A percentile compares a stretch with the other conserved stretches of the same genome.
phyloP scores from a whole-genome alignment of 2,329 filamentous ascomycete genomes.

The Cryphonectria japonica region DNA sequence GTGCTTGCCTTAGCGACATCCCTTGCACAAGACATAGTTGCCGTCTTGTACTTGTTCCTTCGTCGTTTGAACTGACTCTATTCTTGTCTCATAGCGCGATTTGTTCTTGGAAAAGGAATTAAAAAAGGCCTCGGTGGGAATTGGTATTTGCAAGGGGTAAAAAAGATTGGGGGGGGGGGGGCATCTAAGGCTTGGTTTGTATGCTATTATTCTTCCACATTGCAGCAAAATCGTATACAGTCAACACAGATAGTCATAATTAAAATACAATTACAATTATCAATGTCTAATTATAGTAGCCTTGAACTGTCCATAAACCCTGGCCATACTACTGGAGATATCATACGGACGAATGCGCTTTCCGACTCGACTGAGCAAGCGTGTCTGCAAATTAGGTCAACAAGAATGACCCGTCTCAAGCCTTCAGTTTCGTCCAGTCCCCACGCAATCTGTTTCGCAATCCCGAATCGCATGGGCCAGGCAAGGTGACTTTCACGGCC shows the following conservation, averaged over 20 bases:
- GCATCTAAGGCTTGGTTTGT: not conserved
- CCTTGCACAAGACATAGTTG: no score
- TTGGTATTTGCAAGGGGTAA: not conserved
- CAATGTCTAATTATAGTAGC: not conserved
- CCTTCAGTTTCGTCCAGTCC: not conserved
- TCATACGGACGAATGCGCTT: not conserved
- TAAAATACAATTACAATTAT: not conserved
- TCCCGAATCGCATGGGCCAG: not conserved
- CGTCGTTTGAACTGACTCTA: not conserved
- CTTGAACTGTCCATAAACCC: no score
- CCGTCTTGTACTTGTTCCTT: not conserved
- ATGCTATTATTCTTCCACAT: not conserved
- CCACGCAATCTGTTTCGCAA: not conserved
- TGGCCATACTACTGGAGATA: not conserved
- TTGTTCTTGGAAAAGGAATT: not conserved
- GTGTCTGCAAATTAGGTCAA: not conserved
- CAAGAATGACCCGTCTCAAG: not conserved
- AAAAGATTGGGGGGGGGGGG: not conserved
- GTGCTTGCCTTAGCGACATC: not conserved
- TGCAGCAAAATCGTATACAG: not conserved
- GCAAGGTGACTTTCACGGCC: not conserved
- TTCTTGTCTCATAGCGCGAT: not conserved
- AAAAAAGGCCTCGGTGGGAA: not conserved
- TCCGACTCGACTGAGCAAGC: not conserved
- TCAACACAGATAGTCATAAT: not conserved